Base-by-base conservation (phyloP, 345 rosid species). In the Sisymbrium altissimum region DNA sequence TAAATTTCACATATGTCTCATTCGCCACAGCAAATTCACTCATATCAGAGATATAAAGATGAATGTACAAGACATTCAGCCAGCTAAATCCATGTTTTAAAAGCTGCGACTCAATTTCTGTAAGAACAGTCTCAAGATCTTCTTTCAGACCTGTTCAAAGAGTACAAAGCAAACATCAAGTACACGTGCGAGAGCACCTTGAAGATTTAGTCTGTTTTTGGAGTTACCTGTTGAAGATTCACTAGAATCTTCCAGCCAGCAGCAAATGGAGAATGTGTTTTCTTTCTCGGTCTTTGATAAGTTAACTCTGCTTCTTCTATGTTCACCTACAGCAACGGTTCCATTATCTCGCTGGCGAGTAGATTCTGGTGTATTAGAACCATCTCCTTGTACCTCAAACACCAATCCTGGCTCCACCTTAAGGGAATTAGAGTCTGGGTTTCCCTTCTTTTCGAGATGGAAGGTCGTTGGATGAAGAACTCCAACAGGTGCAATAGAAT, bases 401-500 rank as follows among this genome's bases (percentile, higher is more conserved):
- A 90, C 91, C 59, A 74, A 66, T 78, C 78, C 82, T 17, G 66
- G 43, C 49, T 83, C 84, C 83, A 82, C 73, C 44, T 3, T 49
- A 62, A n/a, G 41, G 6, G 73, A 54, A 72, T 72, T 50, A 49
- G 79, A 68, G 35, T n/a, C 66, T 29, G 80, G 40, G 18, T 69
- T 73, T 48, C 35, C 79, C 76, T 96, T 92, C 27, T 75, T 82
- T 76, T 92, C 97, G 79, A 92, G 81, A 78, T 90, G 96, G 81
- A 85, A 90, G 29, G 62, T 80, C 64, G 81, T 63, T 15, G 97
- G 98, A 76, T 96, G 98, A 70, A 96, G 82, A 80, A 90, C 83
- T 62, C 96, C 99, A 44, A 90, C 97, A 67, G 98, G 93, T 72
- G 99, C 99, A 68, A 96, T 87, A 40, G 94, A 77, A 83, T 88